These are phyloP conservation scores for Pythium inflatum DNA, from an alignment of 352 stramenopile genomes.

Conservation along the genomic window DNA sequence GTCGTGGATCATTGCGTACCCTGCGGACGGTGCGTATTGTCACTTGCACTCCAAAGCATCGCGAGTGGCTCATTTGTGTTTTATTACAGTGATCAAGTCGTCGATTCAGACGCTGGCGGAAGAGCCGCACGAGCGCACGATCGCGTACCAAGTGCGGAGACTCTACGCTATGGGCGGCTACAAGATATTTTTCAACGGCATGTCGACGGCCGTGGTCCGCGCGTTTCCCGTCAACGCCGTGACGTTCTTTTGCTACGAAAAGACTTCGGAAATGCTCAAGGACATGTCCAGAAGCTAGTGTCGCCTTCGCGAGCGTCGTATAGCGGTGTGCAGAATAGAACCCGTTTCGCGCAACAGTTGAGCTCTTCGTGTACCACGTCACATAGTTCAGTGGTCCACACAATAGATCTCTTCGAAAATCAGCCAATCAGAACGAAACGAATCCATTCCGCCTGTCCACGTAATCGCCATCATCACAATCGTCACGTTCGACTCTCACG, in stretches of 20 bases:
- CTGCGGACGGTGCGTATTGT: slow-evolving; percentile 63
- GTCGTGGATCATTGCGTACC: slow-evolving; percentile 84
- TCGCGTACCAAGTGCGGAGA: slow-evolving; percentile 67
- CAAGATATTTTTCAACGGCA: slow-evolving; percentile 77
- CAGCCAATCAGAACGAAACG: slow-evolving; percentile 4
- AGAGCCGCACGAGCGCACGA: slow-evolving; percentile 61
- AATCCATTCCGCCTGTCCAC: no score
- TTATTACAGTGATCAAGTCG: slow-evolving; percentile 75
- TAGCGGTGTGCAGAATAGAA: no score
- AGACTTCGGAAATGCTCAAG: slow-evolving; percentile 73
- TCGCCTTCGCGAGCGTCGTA: no score
- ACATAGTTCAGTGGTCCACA: slow-evolving; percentile 29
- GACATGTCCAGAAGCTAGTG: slow-evolving; percentile 35
- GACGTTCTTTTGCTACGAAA: slow-evolving; percentile 88
- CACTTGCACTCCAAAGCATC: no score
- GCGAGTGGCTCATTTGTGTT: no score
- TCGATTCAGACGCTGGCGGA: slow-evolving; percentile 82
- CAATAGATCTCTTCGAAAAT: neutral
- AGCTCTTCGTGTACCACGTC: slow-evolving; percentile 15
- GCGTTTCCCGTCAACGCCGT: slow-evolving; percentile 87
- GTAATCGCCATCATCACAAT: slow-evolving; percentile 12
- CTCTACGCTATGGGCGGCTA: slow-evolving; percentile 70
- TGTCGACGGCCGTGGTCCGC: slow-evolving; percentile 76
- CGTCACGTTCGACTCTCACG: slow-evolving; percentile 23
- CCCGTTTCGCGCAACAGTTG: no score